Evolutionary conservation across 495 filamentous ascomycete species (phyloP), one percentile per base, ranked within the genome.

Genomic region (Penicillium taxi): DNA sequence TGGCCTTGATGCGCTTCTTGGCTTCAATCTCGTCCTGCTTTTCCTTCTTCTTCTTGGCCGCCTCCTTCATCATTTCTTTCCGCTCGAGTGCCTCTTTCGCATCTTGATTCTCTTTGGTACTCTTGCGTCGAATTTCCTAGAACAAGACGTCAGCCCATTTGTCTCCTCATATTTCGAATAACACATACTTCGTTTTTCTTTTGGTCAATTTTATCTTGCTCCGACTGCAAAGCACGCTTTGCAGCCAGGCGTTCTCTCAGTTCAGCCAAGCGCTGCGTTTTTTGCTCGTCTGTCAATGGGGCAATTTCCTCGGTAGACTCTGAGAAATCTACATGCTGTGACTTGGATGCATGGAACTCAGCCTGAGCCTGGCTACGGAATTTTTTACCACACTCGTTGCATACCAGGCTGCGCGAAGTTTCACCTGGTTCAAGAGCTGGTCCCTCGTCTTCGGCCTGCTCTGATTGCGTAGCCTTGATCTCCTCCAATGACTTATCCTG

Each of bases 361-460:
- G 88, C 93, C 47, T 84, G 77, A 9, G 75, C 79, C 32, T 76
- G 70, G 61, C 75, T 83, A 36, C 86, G 72, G 64, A 99, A 91
- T 53, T 81, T 85, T 67, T 94, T 94, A 32, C 81, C 81, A 50
- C 91, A 99, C 26, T 94, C 89, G 35, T 91, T 88, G 75, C 91
- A 99, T 13, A 82, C 72, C 18, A 84, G 64, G 49, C 77, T 81
- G 25, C 67, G 65, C 11, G 82, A 75, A 43, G 72, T 62, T 46
- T 78, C 77, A 32, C 79, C 81, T 15, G 73, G 73, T 36, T 81
- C 68, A 6, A 84, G 64, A 5, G 72, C 63, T 9, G 69, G 66
- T 11, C 60, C 69, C 28, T 79, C 75, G 31, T 78, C 77, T 7
- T 72, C 70, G 0, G 52, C 56, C 9, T 51, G 35, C 8, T 52